Conservation (phyloP, 2,329 filamentous ascomycete species). For the Phyllosticta citrichinensis region DNA sequence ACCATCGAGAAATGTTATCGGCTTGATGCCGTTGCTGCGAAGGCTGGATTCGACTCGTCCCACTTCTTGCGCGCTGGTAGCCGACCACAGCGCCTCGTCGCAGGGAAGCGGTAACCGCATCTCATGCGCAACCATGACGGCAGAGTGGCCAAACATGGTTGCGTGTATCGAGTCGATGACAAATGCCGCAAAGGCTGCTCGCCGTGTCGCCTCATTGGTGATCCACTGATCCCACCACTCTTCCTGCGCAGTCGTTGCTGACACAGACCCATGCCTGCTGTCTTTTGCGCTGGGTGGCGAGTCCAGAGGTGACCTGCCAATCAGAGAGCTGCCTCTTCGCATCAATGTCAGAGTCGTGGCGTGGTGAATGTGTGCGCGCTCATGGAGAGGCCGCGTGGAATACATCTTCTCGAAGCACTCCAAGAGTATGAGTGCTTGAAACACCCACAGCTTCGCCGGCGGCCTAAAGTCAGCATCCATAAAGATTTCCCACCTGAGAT, state of each 20-base stretch:
- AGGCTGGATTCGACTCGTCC: constrained; percentile 72
- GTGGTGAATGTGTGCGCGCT: constrained; percentile 92
- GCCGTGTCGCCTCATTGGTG: constrained; percentile 78
- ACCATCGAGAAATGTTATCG: constrained; percentile 79
- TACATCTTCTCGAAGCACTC: constrained; percentile 99
- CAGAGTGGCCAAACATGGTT: constrained; percentile 95
- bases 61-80: constrained; percentile 78
- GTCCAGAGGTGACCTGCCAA: constrained; percentile 74
- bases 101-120: constrained; percentile 86
- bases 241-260: constrained; percentile 55
- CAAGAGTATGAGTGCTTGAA: constrained; percentile 78
- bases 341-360: constrained; percentile 92
- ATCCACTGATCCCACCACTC: constrained; percentile 98
- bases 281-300: constrained; percentile 69
- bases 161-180: constrained; percentile 92
- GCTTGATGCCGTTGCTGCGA: constrained; percentile 70
- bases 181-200: constrained; percentile 88
- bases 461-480: constrained; percentile 83
- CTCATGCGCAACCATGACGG: constrained; percentile 94
- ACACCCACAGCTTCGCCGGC: constrained; percentile 91
- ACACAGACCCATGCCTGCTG: constrained; percentile 37
- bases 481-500: constrained; percentile 93
- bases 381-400: constrained; percentile 81
- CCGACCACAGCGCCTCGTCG: constrained; percentile 86
- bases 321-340: constrained; percentile 83